Evolutionary conservation across 2,329 filamentous ascomycete genomes (phyloP), one percentile per base, ranked within the genome.

Genomic region (Thielaviopsis euricoi): DNA sequence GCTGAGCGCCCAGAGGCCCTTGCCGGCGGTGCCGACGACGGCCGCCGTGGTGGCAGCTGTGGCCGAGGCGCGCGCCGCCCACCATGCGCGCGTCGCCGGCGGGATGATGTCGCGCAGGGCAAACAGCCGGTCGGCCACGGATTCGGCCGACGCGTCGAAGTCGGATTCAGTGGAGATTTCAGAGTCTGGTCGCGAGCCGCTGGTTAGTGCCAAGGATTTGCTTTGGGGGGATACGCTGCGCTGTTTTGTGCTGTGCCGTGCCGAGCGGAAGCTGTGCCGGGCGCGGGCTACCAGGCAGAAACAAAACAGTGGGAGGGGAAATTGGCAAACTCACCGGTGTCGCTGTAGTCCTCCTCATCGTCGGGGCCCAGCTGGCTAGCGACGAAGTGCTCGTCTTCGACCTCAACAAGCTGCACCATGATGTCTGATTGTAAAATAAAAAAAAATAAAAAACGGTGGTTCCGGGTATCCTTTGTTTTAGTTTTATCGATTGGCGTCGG

Each of bases 361-460:
- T 89, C 84, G 61, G 83, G 81, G 59, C 80, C 76, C 62, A 82
- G 74, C 67, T 86, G 83, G 64, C 78, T 75, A 71, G 81, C 76
- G 74, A 85, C 78, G 77, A 96, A 95, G 74, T 94, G 87, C 79
- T 96, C 90, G 71, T 97, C 91, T 70, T 94, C 85, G 68, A 97
- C 91, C 78, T 97, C 91, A 70, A 89, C 87, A 69, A 97, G 87
- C 74, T 91, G 89, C 72, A 97, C 91, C 91, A 97, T 96, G 66
- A 72, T 83, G 73, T 59, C 63, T 60, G n/a, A n/a, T n/a, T n/a
- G n/a, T n/a, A 6, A 33, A 10, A 33, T 2, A 33, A 10, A 10
- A 10, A 33, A 33, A 33, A 6, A 43, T n/a, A n/a, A 43, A 43
- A 43, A 43, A 43, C n/a, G n/a, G n/a, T n/a, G n/a, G n/a, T n/a